Base-by-base conservation (phyloP, 179 eudicot species). In the Vitellaria paradoxa region DNA sequence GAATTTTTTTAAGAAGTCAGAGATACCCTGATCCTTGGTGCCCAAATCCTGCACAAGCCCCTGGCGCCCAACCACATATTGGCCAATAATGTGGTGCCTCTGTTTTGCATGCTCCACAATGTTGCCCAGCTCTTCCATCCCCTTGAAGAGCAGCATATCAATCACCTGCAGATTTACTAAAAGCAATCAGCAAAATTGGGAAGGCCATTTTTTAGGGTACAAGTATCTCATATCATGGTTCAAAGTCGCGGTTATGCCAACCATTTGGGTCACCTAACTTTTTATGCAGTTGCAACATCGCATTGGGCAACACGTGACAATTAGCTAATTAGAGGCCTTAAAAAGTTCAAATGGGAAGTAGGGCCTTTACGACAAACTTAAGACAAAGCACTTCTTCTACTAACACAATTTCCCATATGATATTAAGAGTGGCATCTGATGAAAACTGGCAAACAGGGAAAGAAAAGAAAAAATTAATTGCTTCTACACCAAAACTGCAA, bases 21-120 rank as follows among this genome's bases (percentile, higher is more conserved):
- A 93, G 62, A 37, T 52, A n/a, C 84, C 89, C 74, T 85, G 82
- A 78, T 91, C 98, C 86, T 88, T 89, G 78, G 79, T 72, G 62
- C 83, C 92, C 64, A 79, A 57, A 69, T 86, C 96, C 80, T 93
- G 90, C 23, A 82, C 87, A 59, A 81, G 89, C 62, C 85, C 91
- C 26, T 81, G 69, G 37, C 55, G 79, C 45, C 97, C 98, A 57
- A 91, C 87, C 3, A 94, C 97, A 77, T 94, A 94, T 68, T 91
- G 98, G 13, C 98, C 98, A 57, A 93, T 76, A 42, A 93, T 87
- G 84, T 93, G 97, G 82, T 93, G 98, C 77, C 98, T 87, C 84
- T 93, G 98, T 87, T 93, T 93, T 47, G 98, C 87, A n/a, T 91
- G 97, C 79, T 93, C 94, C 71, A 79, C 87, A 69, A 93, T 79